phyloP scores from a whole-genome alignment of 2,329 filamentous ascomycete species.

The Didymella pinodella region DNA sequence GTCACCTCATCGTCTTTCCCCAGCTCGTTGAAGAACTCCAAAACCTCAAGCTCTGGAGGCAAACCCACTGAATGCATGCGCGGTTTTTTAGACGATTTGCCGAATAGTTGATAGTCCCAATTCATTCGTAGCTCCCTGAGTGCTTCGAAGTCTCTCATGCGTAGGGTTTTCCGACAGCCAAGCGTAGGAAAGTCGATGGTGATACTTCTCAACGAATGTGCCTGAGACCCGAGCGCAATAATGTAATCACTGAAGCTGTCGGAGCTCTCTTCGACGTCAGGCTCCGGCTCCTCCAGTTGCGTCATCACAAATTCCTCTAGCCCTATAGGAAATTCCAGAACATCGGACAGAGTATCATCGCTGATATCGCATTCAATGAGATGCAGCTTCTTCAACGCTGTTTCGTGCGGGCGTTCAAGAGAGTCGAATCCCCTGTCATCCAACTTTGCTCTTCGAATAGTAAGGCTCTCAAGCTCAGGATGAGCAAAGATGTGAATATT shows the following conservation, averaged over 20 bases:
- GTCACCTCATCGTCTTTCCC: constrained; percentile 43
- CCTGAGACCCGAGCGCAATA: constrained; percentile 39
- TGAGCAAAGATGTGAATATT: constrained; percentile 49
- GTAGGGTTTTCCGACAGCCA: constrained; percentile 39
- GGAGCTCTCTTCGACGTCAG: constrained; percentile 43
- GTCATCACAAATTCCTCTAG: constrained; percentile 47
- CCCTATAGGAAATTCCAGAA: constrained; percentile 43
- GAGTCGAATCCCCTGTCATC: constrained; percentile 45
- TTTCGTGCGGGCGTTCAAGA: constrained; percentile 42
- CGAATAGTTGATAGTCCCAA: constrained; percentile 46
- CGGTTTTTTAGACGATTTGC: constrained; percentile 43
- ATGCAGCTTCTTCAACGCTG: constrained; percentile 37
- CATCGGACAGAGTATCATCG: constrained; percentile 42
- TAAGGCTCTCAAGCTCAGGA: constrained; percentile 39
- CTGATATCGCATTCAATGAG: constrained; percentile 47
- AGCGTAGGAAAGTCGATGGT: constrained; percentile 42
- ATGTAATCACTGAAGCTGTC: constrained; percentile 46
- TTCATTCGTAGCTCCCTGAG: constrained; percentile 40
- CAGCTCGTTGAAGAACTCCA: constrained; percentile 45
- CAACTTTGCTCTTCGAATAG: constrained; percentile 41
- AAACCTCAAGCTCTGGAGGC: constrained; percentile 37
- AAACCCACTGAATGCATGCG: constrained; percentile 43
- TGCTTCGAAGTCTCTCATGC: constrained; percentile 40
- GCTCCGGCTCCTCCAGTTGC: constrained; percentile 41
- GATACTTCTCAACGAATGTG: constrained; percentile 38